A percentile compares a stretch with the other conserved stretches of the same genome.
Conservation (phyloP, 1,284 basidiomycete species). For the Boletus austroedulis region DNA sequence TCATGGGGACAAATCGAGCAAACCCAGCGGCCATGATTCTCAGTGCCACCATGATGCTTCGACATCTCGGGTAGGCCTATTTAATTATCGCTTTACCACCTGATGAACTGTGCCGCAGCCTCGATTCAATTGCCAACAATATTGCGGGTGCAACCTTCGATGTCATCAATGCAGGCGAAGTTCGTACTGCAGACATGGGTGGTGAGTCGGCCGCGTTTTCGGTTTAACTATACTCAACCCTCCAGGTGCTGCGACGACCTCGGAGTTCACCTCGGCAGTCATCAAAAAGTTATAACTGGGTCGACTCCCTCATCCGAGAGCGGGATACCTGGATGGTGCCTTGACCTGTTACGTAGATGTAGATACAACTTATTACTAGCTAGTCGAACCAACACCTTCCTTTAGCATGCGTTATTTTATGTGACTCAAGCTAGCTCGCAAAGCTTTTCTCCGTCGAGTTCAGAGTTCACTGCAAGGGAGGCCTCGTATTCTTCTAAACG, state of each 20-base stretch:
- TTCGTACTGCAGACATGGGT: conserved; percentile 94
- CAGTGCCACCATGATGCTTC: conserved; percentile 97
- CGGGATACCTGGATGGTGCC: not conserved
- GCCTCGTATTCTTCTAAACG: conserved; percentile 54
- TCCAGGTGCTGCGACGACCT: conserved; percentile 80
- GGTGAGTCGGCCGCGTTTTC: conserved; percentile 53
- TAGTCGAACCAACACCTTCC: conserved; percentile 18
- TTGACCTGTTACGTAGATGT: conserved; percentile 29
- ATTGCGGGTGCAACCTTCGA: conserved; percentile 94
- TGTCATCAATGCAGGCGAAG: conserved; percentile 86
- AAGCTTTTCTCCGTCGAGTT: conserved; percentile 45
- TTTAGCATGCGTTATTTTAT: conserved; percentile 9
- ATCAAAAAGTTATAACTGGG: conserved; percentile 61
- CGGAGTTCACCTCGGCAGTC: conserved; percentile 88
- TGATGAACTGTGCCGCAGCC: conserved; percentile 42
- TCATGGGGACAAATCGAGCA: conserved; percentile 96
- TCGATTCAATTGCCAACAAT: conserved; percentile 92
- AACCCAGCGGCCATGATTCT: conserved; percentile 99
- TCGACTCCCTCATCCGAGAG: not conserved
- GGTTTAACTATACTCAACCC: conserved; percentile 6
- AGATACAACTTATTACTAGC: conserved; percentile 19
- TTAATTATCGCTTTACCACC: not conserved
- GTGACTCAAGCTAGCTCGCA: conserved; percentile 22
- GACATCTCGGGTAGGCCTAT: conserved; percentile 81
- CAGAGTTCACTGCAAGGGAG: conserved; percentile 41